A percentile compares a stretch with the other conserved stretches of the same genome.
Conservation (phyloP, 2,329 filamentous ascomycete genomes). For the Ustulina deusta region DNA sequence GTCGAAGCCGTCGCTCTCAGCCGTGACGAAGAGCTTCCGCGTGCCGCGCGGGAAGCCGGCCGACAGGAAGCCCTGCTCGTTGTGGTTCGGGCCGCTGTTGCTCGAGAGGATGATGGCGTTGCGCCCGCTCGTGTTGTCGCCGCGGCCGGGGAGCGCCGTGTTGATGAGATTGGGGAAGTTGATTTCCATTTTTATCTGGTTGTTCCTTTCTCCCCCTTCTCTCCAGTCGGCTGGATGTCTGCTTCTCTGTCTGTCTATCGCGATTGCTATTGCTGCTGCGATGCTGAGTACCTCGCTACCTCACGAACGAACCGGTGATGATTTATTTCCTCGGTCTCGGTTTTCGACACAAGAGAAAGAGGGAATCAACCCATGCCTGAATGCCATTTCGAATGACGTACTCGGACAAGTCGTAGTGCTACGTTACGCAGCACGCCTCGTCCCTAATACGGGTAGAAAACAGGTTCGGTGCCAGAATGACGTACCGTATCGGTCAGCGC, state of each 20-base stretch:
- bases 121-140: conserved; percentile 37
- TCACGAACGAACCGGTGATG: no score
- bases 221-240: neutral
- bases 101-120: conserved; percentile 36
- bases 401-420: neutral
- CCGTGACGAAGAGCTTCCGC: conserved; percentile 58
- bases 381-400: neutral
- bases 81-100: conserved; percentile 51
- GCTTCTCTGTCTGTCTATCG: neutral
- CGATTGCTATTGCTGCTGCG: neutral
- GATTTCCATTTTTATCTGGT: conserved; percentile 44
- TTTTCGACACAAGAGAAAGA: no score
- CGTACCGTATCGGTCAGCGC: conserved; percentile 27
- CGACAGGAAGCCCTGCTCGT: conserved; percentile 58
- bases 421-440: neutral
- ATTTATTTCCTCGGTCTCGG: no score
- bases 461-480: conserved; percentile 33
- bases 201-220: neutral
- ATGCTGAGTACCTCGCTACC: neutral
- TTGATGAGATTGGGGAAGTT: conserved; percentile 49
- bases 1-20: conserved; percentile 59
- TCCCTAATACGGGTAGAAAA: conserved; percentile 11
- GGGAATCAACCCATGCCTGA: no score
- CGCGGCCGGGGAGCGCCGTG: conserved; percentile 45
- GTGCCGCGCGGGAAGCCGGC: conserved; percentile 54